Evolutionary conservation across 345 rosid species (phyloP), one percentile per base, ranked within the genome.

Genomic region (Ceriops zippeliana): DNA sequence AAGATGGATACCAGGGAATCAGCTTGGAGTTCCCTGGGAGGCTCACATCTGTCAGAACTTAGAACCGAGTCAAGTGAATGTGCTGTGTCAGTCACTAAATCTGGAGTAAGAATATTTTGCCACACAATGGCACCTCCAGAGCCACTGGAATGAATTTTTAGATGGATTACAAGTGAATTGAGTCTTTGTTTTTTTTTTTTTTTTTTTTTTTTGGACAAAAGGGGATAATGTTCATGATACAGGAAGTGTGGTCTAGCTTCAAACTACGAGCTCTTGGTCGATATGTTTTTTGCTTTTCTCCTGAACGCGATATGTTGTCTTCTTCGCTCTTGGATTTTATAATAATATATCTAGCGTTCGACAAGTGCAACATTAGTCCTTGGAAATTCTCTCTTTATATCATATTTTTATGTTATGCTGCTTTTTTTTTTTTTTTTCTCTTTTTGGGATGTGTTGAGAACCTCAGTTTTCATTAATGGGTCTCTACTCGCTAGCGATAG

Each of bases 161-260:
- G 22, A 56, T 66, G 80, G 80, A 71, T 73, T 70, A 68, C 65
- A 26, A 53, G 34, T 5, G 58, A 32, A 1, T 34, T 62, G 51
- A 5, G 19, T 54, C 15, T 8, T 3, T 24, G 26, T 37, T 10
- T n/a, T 4, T 31, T 3, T 37, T 10, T n/a, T n/a, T n/a, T n/a
- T n/a, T 2, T 34, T 2, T 10, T 9, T 66, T 16, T 30, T 62
- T n/a, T 46, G 56, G 28, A 62, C 38, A 34, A 32, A 66, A 74
- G 62, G 20, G 68, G 88, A 85, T 85, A 87, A 83, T 83, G 67
- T 67, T 61, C 34, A n/a, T 47, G 57, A 65, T 71, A 42, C 71
- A 30, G 35, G 70, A 75, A 74, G 78, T 78, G 89, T 83, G 89
- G 86, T 76, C 77, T 30, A 74, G 88, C 81, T 85, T 85, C 77